phyloP scores from a whole-genome alignment of 1,284 basidiomycete genomes.

The Sparassis latifolia region DNA sequence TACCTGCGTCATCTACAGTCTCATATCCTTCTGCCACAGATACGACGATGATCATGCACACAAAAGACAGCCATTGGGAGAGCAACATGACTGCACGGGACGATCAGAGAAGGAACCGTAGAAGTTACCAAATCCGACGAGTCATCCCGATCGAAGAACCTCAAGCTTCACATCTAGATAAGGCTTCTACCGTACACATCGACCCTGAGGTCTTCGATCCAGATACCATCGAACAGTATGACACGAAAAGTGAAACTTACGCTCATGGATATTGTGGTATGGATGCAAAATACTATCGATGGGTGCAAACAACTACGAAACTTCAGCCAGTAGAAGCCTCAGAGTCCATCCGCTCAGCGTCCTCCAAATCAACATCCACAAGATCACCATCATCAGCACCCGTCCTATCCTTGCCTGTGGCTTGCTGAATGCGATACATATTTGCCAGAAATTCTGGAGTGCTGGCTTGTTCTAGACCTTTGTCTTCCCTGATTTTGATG shows the following conservation, averaged over 20 bases:
- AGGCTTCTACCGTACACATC: no score
- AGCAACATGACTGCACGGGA: slow-evolving; percentile 40
- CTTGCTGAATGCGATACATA: slow-evolving; percentile 63
- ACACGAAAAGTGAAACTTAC: no score
- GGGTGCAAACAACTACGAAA: no score
- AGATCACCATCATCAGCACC: slow-evolving; percentile 51
- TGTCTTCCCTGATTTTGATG: slow-evolving; percentile 76
- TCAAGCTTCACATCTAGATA: no score
- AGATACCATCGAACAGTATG: no score
- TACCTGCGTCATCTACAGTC: slow-evolving; percentile 26
- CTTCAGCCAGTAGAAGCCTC: neutral
- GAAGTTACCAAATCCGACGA: no score
- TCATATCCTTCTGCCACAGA: slow-evolving; percentile 11
- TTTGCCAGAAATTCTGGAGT: slow-evolving; percentile 65
- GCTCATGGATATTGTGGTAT: no score
- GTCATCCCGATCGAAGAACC: no score
- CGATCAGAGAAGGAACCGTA: no score
- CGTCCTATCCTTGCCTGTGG: slow-evolving; percentile 29
- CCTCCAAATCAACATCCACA: slow-evolving; percentile 40
- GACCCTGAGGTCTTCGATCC: no score
- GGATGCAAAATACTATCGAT: no score
- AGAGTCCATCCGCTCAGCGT: slow-evolving; percentile 22
- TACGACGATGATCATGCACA: slow-evolving; percentile 24
- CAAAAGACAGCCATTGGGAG: slow-evolving; percentile 49
- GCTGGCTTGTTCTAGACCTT: slow-evolving; percentile 72